These are phyloP conservation scores for Periconia digitata DNA, from an alignment of 2,329 filamentous ascomycete species.

Conservation along the genomic window DNA sequence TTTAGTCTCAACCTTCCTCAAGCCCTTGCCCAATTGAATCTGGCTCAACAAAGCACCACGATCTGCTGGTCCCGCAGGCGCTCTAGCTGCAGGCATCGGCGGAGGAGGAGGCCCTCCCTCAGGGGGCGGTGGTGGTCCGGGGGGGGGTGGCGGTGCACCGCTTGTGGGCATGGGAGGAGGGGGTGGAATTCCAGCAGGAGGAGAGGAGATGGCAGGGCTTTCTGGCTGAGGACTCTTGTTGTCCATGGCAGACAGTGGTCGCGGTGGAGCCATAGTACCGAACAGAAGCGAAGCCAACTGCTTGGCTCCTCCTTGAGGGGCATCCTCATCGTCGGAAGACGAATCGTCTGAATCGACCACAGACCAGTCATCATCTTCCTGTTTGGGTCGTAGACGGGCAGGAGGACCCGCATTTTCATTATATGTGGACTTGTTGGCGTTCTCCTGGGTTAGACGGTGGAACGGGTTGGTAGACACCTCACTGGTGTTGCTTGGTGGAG, in stretches of 20 bases:
- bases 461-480: slow-evolving; percentile 83
- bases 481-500: slow-evolving; percentile 45
- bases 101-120: slow-evolving; percentile 36
- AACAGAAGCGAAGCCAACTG: slow-evolving; percentile 94
- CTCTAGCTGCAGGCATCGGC: slow-evolving; percentile 48
- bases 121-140: slow-evolving; percentile 52
- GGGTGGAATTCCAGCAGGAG: slow-evolving; percentile 50
- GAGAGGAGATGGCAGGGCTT: slow-evolving; percentile 45
- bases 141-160: slow-evolving; percentile 50
- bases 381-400: slow-evolving; percentile 58
- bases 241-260: slow-evolving; percentile 81
- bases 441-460: slow-evolving; percentile 76
- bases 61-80: slow-evolving; percentile 33
- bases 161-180: slow-evolving; percentile 53
- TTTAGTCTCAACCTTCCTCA: slow-evolving; percentile 88
- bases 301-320: slow-evolving; percentile 80
- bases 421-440: slow-evolving; percentile 49
- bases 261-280: slow-evolving; percentile 92
- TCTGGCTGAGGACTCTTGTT: slow-evolving; percentile 58
- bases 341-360: slow-evolving; percentile 75
- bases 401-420: slow-evolving; percentile 52
- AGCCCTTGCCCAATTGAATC: slow-evolving; percentile 75
- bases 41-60: slow-evolving; percentile 71
- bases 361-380: slow-evolving; percentile 78
- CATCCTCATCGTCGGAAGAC: slow-evolving; percentile 70